Conservation (phyloP, 2,329 filamentous ascomycete species). For the Trichoderma hamatum region DNA sequence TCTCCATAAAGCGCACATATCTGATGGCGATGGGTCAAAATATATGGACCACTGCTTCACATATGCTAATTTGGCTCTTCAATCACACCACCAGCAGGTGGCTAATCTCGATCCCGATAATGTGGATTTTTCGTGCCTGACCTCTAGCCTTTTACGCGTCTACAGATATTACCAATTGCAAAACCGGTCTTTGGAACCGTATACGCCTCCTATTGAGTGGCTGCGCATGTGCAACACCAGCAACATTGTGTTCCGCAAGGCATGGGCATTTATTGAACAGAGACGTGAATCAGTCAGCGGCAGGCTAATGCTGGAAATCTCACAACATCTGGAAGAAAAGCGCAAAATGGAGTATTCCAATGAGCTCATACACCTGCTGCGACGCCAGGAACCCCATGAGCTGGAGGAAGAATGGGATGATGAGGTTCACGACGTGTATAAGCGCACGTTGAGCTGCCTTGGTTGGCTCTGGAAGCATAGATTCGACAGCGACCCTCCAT, state of each 20-base stretch:
- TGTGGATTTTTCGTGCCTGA: constrained; percentile 30
- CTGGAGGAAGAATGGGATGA: constrained; percentile 28
- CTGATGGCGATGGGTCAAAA: not conserved
- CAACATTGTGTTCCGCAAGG: constrained; percentile 28
- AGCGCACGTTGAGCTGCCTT: constrained; percentile 30
- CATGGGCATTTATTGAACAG: constrained; percentile 13
- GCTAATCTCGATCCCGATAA: constrained; percentile 27
- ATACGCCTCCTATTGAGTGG: constrained; percentile 32
- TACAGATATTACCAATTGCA: constrained; percentile 30
- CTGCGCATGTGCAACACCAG: constrained; percentile 31
- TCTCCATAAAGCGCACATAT: constrained; percentile 29
- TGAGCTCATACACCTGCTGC: not conserved
- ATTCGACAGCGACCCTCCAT: constrained; percentile 8
- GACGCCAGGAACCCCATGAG: constrained; percentile 6
- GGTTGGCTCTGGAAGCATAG: constrained; percentile 31
- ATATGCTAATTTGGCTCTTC: constrained; percentile 31
- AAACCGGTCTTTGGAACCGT: constrained; percentile 29
- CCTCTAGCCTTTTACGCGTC: constrained; percentile 30
- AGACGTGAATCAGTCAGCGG: not conserved
- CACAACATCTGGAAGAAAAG: not conserved
- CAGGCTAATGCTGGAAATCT: not conserved
- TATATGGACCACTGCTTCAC: constrained; percentile 20
- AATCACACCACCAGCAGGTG: constrained; percentile 30
- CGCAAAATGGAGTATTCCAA: not conserved
- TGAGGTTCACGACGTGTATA: constrained; percentile 29